Evolutionary conservation across 176 grass and related monocot species (phyloP).

Genomic region (Rhynchospora tenuis): DNA sequence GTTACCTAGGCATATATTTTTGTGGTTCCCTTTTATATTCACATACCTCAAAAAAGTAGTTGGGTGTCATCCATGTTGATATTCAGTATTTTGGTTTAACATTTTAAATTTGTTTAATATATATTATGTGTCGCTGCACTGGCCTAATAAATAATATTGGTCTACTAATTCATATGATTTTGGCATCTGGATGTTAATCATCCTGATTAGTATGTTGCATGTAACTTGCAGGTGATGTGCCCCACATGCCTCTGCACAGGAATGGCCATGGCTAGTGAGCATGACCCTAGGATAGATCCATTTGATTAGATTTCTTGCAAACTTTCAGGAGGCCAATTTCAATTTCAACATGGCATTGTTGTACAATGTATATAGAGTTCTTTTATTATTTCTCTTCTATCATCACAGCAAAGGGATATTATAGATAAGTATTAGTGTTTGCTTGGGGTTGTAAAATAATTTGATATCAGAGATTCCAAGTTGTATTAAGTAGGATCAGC

Average conservation of each 20-base stretch:
- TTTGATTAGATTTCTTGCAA: constrained; percentile 43
- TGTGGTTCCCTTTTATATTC: neutral
- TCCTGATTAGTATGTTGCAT: neutral
- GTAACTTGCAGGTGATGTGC: constrained; percentile 84
- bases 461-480: neutral
- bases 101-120: neutral
- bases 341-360: constrained; percentile 1
- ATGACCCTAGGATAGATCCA: constrained; percentile 91
- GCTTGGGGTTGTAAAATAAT: neutral
- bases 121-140: neutral
- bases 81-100: neutral
- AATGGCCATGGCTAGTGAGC: constrained; percentile 99
- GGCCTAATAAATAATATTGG: neutral
- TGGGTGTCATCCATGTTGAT: neutral
- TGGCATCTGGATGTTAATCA: neutral
- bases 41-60: neutral
- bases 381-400: too few species aligned
- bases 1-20: neutral
- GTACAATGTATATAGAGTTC: constrained; percentile 10
- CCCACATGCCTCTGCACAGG: constrained; percentile 98
- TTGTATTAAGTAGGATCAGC: too few species aligned
- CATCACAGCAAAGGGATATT: neutral
- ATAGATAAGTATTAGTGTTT: neutral
- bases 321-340: neutral
- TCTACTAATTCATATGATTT: neutral